Evolutionary conservation across 352 stramenopile species (phyloP).

Genomic region (Saprolegnia parasitica): DNA sequence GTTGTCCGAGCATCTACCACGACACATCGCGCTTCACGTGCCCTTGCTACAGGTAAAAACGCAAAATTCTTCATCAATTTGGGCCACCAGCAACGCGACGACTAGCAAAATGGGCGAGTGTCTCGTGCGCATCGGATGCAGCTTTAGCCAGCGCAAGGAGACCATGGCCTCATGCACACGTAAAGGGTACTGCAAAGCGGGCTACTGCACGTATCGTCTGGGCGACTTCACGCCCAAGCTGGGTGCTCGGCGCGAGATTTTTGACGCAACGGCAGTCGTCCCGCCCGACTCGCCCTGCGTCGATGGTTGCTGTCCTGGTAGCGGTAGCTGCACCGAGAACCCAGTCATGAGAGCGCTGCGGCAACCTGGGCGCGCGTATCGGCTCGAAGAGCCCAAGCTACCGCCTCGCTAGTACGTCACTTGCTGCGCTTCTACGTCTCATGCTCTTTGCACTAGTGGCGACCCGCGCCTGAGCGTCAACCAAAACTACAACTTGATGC

Average conservation of each 20-base stretch:
- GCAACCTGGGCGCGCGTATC: constrained; percentile 42
- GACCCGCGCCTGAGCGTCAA: constrained; percentile 67
- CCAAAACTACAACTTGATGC: constrained; percentile 71
- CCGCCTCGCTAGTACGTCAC: constrained; percentile 52
- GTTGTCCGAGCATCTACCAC: constrained; percentile 54
- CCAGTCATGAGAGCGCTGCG: constrained; percentile 43
- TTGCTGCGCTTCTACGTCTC: background rate
- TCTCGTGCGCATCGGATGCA: constrained; percentile 58
- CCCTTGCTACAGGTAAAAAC: constrained; percentile 60
- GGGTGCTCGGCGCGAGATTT: constrained; percentile 57
- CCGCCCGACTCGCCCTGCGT: constrained; percentile 55
- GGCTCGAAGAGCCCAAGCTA: constrained; percentile 49
- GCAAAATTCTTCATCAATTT: background rate
- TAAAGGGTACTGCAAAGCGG: constrained; percentile 75
- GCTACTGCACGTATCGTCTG: constrained; percentile 57
- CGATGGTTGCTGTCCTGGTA: constrained; percentile 51
- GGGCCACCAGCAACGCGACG: no score
- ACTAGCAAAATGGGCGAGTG: constrained; percentile 59
- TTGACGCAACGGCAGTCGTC: constrained; percentile 47
- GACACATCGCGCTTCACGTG: constrained; percentile 51
- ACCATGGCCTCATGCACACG: constrained; percentile 63
- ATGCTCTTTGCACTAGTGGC: constrained; percentile 36
- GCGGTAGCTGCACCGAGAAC: constrained; percentile 43
- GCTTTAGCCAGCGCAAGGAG: constrained; percentile 55
- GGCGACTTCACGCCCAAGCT: constrained; percentile 53